Conservation (phyloP, 2,329 filamentous ascomycete genomes). For the Cytospora paraplurivora region DNA sequence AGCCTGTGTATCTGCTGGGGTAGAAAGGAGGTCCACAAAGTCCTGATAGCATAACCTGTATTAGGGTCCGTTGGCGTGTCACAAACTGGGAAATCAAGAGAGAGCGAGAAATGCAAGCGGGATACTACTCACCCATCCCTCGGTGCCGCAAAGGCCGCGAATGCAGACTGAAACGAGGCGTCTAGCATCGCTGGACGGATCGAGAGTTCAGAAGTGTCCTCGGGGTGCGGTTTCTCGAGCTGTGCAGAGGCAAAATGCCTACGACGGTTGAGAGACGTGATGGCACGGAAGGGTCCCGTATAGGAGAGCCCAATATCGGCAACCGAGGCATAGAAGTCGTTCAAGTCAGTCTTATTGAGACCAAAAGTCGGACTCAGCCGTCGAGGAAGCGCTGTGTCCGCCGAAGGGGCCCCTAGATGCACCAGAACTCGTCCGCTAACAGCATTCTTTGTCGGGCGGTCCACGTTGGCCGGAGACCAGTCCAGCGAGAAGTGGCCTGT, state of each 20-base stretch:
- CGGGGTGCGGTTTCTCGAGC: not conserved
- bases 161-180: conserved; percentile 3
- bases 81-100: no score
- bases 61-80: no score
- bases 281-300: conserved; percentile 14
- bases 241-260: not conserved
- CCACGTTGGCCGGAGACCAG: not conserved
- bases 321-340: conserved; percentile 23
- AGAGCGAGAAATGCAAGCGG: no score
- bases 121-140: not conserved
- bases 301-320: conserved; percentile 17
- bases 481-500: not conserved
- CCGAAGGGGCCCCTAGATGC: not conserved
- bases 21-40: not conserved
- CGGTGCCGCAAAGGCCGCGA: conserved; percentile 10
- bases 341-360: not conserved
- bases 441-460: not conserved
- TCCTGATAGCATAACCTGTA: no score
- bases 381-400: not conserved
- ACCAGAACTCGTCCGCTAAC: not conserved
- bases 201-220: not conserved
- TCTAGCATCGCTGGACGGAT: conserved; percentile 12
- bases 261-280: not conserved
- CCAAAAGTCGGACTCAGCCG: not conserved
- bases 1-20: not conserved